Evolutionary conservation across 1,139 yeast genomes (phyloP), one percentile per base, ranked within the genome.

Genomic region (Blastobotrys petasosporus): DNA sequence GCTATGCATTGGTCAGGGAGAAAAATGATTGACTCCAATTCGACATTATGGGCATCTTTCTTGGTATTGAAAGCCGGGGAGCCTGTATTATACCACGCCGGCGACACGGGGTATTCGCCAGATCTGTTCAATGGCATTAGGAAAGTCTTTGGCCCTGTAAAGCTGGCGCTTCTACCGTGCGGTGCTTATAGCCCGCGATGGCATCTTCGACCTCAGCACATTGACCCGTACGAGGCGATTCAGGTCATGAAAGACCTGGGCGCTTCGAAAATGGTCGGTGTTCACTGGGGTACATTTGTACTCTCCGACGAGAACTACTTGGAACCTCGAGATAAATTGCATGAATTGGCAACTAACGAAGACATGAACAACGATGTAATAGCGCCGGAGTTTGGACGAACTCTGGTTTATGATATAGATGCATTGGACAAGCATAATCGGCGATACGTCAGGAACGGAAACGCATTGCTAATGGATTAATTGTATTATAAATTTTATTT

Each of bases 1-100:
- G 87, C 97, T 0, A 90, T 90, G 97, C 97, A 90, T 65, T 90
- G 97, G 97, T 85, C 95, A 1, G 97, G 97, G 0, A 66, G 96
- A 37, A 76, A 77, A 40, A 65, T 90, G 28, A 61, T 81, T 25
- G 97, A 90, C 62, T 77, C 94, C 1, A 90, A 90, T 63, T 69
- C 71, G 31, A 78, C 95, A 0, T 67, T 90, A 42, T 90, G 97
- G 97, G 85, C 95, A 55, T 86, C 96, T 0, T 90, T 82, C 59
- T 61, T 90, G 51, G 63, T 90, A 9, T 69, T 79, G 44, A 75
- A 79, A 48, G 76, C 85, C 54, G 82, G 80, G 0, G 71, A 77
- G 55, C 85, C 95, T 0, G 62, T 87, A 1, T 68, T 88, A 39
- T 90, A 81, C 69, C 97, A 90, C 63, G 95, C 94, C 3, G 97